Evolutionary conservation across 1,139 yeast genomes (phyloP), one percentile per base, ranked within the genome.

Genomic region (Yamadazyma epiphylla): DNA sequence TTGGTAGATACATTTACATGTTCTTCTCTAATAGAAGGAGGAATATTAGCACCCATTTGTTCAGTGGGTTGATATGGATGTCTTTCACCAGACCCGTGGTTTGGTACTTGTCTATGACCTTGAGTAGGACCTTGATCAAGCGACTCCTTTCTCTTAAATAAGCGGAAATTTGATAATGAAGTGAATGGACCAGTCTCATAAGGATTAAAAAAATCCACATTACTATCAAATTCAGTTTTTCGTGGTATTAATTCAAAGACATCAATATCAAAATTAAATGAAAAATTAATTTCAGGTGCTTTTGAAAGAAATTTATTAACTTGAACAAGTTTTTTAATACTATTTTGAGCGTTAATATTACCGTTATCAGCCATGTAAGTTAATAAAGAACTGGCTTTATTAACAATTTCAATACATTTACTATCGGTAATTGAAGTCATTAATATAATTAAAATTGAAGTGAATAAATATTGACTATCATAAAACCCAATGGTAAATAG

Each of bases 401-500:
- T 44, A 10, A 66, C 45, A 19, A 60, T 56, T 4, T 51, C 44
- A 11, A 37, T 31, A 27, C 51, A 55, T n/a, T 43, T 31, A 9
- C 45, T 41, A n/a, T 60, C 64, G 11, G 53, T 50, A n/a, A 53
- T 38, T n/a, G 55, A 51, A 2, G 67, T 58, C 51, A 72, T 61
- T 19, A 68, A 49, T 19, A 70, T 50, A 13, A 69, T 53, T 22
- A 69, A 43, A 10, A 70, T 41, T 0, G 78, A 65, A 7, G 68
- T 58, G 41, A 62, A 72, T 30, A 73, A 49, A 46, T 70, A 72
- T 42, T 72, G 74, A 22, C 71, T 60, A 45, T 74, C 78, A 72
- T 75, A 72, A 44, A 66, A 72, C 9, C 77, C 79, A 35, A 65
- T 58, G 12, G 60, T 51, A 23, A 71, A 70, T 15, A 71, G 46